Evolutionary conservation across 106 monocot genomes (phyloP).

Genomic region (Agapanthus africanus): DNA sequence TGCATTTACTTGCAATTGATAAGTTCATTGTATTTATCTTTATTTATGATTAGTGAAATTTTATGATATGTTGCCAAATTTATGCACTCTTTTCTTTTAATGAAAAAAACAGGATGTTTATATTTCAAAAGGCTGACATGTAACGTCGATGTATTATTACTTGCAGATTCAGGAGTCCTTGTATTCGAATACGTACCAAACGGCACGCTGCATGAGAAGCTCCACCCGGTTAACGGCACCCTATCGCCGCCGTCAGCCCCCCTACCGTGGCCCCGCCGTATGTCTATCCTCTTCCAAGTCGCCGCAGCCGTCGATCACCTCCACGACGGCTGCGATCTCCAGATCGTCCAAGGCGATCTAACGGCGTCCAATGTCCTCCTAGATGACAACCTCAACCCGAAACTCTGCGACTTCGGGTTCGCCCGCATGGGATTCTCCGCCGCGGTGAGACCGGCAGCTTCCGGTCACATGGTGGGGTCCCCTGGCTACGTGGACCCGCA

Average conservation of each 20-base stretch:
- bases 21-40: too few relatives aligned
- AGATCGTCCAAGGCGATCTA: constrained; percentile 68
- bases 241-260: background rate
- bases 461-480: constrained; percentile 33
- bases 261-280: constrained; percentile 55
- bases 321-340: constrained; percentile 54
- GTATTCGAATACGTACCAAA: constrained; percentile 64
- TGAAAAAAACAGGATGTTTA: too few relatives aligned
- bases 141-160: too few relatives aligned
- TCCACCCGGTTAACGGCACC: constrained; percentile 25
- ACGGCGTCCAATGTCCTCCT: constrained; percentile 77
- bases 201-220: constrained; percentile 64
- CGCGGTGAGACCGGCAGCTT: constrained; percentile 20
- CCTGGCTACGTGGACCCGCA: constrained; percentile 62
- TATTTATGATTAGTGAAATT: too few relatives aligned
- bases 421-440: constrained; percentile 62
- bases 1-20: too few relatives aligned
- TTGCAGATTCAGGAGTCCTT: constrained; percentile 28
- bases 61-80: too few relatives aligned
- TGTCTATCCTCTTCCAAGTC: constrained; percentile 37
- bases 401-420: constrained; percentile 82
- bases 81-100: too few relatives aligned
- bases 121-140: too few relatives aligned
- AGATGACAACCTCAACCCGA: constrained; percentile 25
- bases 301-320: constrained; percentile 59